Conservation (phyloP, 495 filamentous ascomycete species). For the Lepidopterella palustris region DNA sequence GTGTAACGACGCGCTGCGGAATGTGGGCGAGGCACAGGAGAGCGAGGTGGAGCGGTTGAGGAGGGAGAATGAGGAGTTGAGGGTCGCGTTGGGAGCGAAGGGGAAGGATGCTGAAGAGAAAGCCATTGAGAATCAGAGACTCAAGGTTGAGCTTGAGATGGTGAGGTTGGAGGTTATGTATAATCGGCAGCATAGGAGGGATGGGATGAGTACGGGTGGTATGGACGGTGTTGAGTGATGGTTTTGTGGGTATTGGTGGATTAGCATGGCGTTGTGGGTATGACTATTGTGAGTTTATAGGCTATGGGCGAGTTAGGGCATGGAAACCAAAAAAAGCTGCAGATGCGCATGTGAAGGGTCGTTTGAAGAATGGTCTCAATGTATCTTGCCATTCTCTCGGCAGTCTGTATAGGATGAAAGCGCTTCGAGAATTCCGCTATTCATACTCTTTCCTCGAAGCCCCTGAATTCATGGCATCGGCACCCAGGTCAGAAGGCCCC, state of each 20-base stretch:
- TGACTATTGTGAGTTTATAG: no score
- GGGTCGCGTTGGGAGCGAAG: background rate
- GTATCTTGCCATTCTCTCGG: no score
- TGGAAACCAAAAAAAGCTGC: no score
- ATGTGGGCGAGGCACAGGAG: background rate
- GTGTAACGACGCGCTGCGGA: conserved; percentile 17
- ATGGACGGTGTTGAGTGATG: background rate
- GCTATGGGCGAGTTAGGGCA: no score
- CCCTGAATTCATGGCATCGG: no score
- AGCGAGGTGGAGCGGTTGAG: background rate
- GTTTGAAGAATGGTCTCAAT: no score
- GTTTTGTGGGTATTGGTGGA: background rate
- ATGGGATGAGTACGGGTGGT: background rate
- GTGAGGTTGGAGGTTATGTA: background rate
- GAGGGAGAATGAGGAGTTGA: conserved; percentile 1
- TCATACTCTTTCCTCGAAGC: no score
- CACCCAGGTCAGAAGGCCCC: no score
- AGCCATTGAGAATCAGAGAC: background rate
- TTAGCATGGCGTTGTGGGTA: background rate
- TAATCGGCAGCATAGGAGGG: background rate
- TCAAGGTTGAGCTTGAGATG: background rate
- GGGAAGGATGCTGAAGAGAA: background rate
- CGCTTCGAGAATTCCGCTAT: no score
- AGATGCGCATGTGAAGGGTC: no score
- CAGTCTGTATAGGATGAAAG: no score